A percentile compares a stretch with the other conserved stretches of the same genome.
These are phyloP conservation scores for Russula earlei DNA, from an alignment of 768 basidiomycete species.

Conservation along the genomic window DNA sequence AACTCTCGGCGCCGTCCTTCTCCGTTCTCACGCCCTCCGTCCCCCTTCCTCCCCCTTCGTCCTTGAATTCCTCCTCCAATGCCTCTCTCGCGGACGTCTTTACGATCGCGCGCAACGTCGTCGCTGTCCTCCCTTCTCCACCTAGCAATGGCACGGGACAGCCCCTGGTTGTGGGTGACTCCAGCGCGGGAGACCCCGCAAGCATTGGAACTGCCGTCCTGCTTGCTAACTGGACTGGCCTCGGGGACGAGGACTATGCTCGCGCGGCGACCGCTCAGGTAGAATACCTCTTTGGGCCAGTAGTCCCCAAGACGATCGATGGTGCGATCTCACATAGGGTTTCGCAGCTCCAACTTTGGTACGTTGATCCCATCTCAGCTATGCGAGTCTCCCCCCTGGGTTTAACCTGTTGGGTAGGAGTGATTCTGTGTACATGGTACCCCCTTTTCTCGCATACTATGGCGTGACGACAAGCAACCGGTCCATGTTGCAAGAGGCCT, in stretches of 20 bases:
- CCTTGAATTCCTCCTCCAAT: constrained; percentile 19
- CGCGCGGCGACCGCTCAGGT: constrained; percentile 59
- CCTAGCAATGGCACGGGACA: constrained; percentile 39
- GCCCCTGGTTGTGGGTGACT: constrained; percentile 46
- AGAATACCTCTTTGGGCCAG: constrained; percentile 41
- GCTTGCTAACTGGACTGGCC: constrained; percentile 46
- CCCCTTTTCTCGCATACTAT: constrained; percentile 81
- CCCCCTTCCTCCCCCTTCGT: constrained; percentile 24
- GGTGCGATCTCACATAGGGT: constrained; percentile 78
- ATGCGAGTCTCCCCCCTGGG: too few relatives aligned
- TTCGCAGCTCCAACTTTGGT: constrained; percentile 66
- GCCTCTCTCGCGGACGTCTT: constrained; percentile 44
- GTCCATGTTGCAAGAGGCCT: constrained; percentile 51
- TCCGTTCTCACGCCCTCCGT: constrained; percentile 34
- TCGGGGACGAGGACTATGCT: constrained; percentile 45
- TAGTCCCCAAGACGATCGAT: constrained; percentile 52
- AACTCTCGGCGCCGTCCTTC: constrained; percentile 36
- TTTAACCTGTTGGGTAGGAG: constrained; percentile 36
- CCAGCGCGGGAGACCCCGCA: constrained; percentile 69
- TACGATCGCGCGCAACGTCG: constrained; percentile 40
- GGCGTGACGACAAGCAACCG: constrained; percentile 52
- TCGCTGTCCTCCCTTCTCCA: constrained; percentile 37
- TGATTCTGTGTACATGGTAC: constrained; percentile 79
- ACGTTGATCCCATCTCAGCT: constrained; percentile 16
- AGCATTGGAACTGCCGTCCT: constrained; percentile 67